Evolutionary conservation across 805 yeast species (phyloP).

Genomic region (Dipodascus geniculatus): DNA sequence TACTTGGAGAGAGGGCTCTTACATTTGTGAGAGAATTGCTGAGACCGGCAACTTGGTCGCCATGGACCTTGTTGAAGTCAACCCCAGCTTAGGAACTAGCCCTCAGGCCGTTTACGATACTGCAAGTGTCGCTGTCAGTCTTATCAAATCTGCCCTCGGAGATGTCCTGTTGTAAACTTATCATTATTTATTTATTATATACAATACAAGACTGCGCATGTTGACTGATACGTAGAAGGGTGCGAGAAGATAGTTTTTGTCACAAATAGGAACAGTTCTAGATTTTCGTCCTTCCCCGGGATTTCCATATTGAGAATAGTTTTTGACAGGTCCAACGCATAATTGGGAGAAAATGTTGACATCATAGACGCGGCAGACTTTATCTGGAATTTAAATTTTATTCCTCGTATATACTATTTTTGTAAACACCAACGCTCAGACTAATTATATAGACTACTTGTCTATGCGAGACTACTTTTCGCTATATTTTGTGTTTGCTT

Average conservation of each 20-base stretch:
- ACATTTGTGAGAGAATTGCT: slow-evolving; percentile 83
- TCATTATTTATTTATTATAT: neutral
- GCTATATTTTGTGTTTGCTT: too few relatives aligned
- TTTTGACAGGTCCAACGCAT: too few relatives aligned
- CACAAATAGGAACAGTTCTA: neutral
- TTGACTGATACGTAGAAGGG: too few relatives aligned
- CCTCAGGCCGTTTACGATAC: slow-evolving; percentile 74
- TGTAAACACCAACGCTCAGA: neutral
- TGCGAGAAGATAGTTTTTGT: too few relatives aligned
- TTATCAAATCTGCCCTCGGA: slow-evolving; percentile 90
- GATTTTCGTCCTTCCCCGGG: neutral
- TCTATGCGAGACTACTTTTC: too few relatives aligned
- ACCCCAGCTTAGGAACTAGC: slow-evolving; percentile 74
- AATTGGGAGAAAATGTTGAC: neutral
- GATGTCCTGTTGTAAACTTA: slow-evolving; percentile 55
- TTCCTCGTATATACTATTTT: too few relatives aligned
- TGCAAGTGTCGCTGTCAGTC: slow-evolving; percentile 78
- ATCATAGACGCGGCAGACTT: too few relatives aligned
- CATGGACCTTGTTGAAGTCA: slow-evolving; percentile 86
- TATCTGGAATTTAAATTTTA: too few relatives aligned
- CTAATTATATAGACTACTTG: neutral
- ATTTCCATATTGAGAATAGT: neutral
- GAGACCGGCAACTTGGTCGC: slow-evolving; percentile 81
- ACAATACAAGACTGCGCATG: too few relatives aligned
- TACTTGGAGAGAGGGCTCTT: slow-evolving; percentile 87